phyloP scores from a whole-genome alignment of 1,139 yeast species.

The Scheffersomyces cryptocercus region DNA sequence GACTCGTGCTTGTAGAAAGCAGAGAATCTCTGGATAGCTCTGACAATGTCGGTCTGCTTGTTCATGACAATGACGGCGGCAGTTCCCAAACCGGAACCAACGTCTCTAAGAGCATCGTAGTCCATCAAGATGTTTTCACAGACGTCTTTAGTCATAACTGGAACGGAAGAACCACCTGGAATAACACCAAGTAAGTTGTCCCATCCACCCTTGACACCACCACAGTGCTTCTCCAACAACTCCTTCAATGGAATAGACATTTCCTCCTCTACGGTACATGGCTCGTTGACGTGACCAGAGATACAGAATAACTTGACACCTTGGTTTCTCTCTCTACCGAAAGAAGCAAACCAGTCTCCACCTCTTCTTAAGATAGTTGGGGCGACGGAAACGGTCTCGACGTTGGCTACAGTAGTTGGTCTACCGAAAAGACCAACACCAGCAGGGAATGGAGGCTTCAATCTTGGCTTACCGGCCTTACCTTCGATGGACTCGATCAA shows the following conservation, averaged over 20 bases:
- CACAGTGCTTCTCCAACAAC: conserved; percentile 82
- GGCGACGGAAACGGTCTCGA: conserved; percentile 85
- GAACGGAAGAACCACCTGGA: conserved; percentile 90
- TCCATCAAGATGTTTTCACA: conserved; percentile 80
- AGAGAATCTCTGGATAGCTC: conserved; percentile 82
- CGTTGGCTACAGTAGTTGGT: conserved; percentile 87
- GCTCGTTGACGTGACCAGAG: conserved; percentile 87
- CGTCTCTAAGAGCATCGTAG: conserved; percentile 80
- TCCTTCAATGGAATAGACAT: conserved; percentile 86
- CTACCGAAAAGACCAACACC: conserved; percentile 90
- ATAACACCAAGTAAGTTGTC: conserved; percentile 82
- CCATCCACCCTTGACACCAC: conserved; percentile 91
- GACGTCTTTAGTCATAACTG: conserved; percentile 66
- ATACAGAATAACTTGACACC: conserved; percentile 85
- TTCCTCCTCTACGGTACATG: conserved; percentile 90
- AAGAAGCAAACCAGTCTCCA: conserved; percentile 78
- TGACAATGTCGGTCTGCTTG: conserved; percentile 77
- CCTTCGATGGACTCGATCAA: conserved; percentile 86
- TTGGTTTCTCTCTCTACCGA: conserved; percentile 80
- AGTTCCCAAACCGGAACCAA: conserved; percentile 84
- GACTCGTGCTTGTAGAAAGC: conserved; percentile 88
- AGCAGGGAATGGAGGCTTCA: conserved; percentile 93
- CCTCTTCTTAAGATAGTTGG: conserved; percentile 89
- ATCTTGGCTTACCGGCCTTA: conserved; percentile 88
- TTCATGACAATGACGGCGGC: conserved; percentile 92